These are phyloP conservation scores for Penstemon newberryi DNA, from an alignment of 257 asterid species.

Conservation along the genomic window DNA sequence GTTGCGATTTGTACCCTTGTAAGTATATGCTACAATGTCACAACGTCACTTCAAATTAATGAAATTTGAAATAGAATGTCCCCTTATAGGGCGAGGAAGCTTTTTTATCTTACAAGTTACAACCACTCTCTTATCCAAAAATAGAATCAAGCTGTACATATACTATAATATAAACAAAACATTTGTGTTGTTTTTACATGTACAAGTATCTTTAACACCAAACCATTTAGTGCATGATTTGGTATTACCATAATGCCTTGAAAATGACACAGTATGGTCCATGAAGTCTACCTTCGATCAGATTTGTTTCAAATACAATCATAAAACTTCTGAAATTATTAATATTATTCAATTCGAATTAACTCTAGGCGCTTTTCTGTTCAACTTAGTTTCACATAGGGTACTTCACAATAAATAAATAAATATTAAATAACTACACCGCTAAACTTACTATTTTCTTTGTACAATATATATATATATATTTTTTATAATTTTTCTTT, in stretches of 20 bases:
- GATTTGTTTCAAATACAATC: not conserved
- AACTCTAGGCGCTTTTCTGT: too few relatives aligned
- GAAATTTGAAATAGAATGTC: not conserved
- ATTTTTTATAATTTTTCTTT: too few relatives aligned
- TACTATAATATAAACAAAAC: not conserved
- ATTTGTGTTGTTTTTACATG: conserved; percentile 23
- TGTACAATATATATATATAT: too few relatives aligned
- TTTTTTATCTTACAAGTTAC: not conserved
- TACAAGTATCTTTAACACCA: conserved; percentile 29
- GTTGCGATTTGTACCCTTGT: not conserved
- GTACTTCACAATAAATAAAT: not conserved
- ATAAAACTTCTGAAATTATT: not conserved
- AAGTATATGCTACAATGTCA: not conserved
- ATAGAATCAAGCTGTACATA: conserved; percentile 6
- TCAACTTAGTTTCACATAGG: not conserved
- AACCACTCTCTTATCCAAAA: conserved; percentile 18
- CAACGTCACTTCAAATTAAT: not conserved
- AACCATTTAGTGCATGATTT: conserved; percentile 28
- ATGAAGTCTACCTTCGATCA: not conserved
- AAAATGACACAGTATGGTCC: conserved; percentile 38
- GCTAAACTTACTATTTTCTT: too few relatives aligned
- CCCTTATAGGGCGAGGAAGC: not conserved
- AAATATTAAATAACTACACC: too few relatives aligned
- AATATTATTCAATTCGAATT: not conserved
- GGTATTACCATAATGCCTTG: conserved; percentile 36